Base-by-base conservation (phyloP, 441 rosid genomes). In the Cnidoscolus chayamansa region DNA sequence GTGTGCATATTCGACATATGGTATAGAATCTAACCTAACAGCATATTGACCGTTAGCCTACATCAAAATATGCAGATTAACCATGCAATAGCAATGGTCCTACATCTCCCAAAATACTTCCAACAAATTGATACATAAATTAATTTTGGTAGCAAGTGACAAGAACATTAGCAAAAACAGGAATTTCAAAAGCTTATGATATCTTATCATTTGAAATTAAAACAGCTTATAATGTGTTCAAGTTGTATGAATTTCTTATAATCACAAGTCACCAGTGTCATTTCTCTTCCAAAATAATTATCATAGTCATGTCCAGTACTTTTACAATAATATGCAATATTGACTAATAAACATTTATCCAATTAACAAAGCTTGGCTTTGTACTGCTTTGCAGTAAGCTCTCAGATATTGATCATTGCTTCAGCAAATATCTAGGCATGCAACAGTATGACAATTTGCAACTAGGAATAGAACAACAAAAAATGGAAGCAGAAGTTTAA, bases 131-230 rank as follows among this genome's bases (percentile, higher is more conserved):
- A 35, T 35, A 35, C 2, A 4, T 35, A 35, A 35, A 35, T 35
- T 35, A 35, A 2, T 35, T 35, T 4, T 35, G 4, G 37, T 2
- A 35, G 37, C 37, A 35, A 35, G 37, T 35, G 37, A 35, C 37
- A 35, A 35, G 37, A 35, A 35, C 37, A 35, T 50, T 0, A 19
- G 56, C 16, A 57, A 20, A 12, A 2, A 50, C 9, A 12, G 11
- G 37, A 37, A 54, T 16, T 63, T 12, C 15, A 51, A 61, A 72
- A 56, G 63, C 30, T 72, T 45, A 54, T 62, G 73, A 40, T 1
- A 68, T 25, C 13, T 56, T n/a, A 56, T 43, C n/a, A 56, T 56
- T 20, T 53, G 40, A 40, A 55, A 13, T 13, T 47, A 25, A 55
- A 13, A 11, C 45, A 30, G 17, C 47, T 40, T 17, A 47, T 68